Base-by-base conservation (phyloP, 371 early-diverging fungal genomes). In the Mucor plumbeus region DNA sequence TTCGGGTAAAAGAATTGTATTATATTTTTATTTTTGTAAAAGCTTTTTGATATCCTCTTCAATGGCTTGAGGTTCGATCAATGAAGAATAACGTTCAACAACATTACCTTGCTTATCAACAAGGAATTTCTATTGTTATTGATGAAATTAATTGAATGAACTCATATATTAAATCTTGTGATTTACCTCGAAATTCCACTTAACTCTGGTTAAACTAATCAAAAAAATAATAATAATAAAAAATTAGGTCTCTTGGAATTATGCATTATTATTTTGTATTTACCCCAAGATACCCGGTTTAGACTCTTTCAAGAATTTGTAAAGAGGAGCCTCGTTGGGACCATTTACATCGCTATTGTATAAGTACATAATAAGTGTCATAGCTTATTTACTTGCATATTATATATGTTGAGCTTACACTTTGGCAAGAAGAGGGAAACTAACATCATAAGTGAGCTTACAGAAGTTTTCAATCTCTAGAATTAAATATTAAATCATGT, bases 381-480 rank as follows among this genome's bases (percentile, higher is more conserved):
- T 34, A 36, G 26, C 26, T 26, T 26, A 26, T 26, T 26, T 26
- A 3, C 1, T 26, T 26, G 26, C 3, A 26, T 3, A 26, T 63
- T 4, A n/a, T 19, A 4, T 19, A 35, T 17, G 7, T 8, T 44
- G 5, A 1, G 60, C 70, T 70, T 70, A 79, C 70, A 95, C 82
- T 77, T 94, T 94, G 50, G 90, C 88, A 83, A 95, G 90, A 47
- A 98, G 74, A 26, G 90, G 90, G 85, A 96, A 96, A 1, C 83
- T 81, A 35, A 93, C 92, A 35, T 86, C 88, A 59, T 87, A 92
- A 70, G 85, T 92, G 36, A 68, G 50, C 59, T 79, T 71, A 73
- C 92, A 61, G 21, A 61, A 35, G 14, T 63, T 59, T 14, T 68
- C 34, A 21, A 73, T 73, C 14, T 73, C 73, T 68, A 36, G 26